Evolutionary conservation across 192 early-diverging fungal genomes (phyloP), one percentile per base, ranked within the genome.

Genomic region (Coemansia sp.): DNA sequence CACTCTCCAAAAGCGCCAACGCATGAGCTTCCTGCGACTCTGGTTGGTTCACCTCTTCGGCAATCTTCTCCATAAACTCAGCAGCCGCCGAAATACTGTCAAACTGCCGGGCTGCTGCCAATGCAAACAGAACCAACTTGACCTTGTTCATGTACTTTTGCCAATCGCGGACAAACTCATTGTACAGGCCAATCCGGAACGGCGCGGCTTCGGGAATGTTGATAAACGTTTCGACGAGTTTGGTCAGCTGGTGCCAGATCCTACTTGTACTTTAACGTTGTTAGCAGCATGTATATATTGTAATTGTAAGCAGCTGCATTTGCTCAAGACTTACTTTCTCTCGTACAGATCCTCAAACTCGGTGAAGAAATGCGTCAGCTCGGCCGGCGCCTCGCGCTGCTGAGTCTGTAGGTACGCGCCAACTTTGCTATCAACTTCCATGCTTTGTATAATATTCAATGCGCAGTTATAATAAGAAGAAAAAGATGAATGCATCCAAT

Each of bases 181-280:
- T 86, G 77, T 93, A 98, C 38, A 99, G 59, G 9, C 86, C 83
- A 26, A 96, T 83, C 52, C 95, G 88, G 73, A 85, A 87, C 9
- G 88, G 79, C 53, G 84, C 86, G 6, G 97, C 90, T 23, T 85
- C 84, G 21, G 93, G 92, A 17, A 87, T 74, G 62, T 83, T 85
- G 62, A 94, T 83, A 66, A 96, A 96, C 51, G 86, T 85, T 46
- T 92, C 83, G 2, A 98, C 82, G 34, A 81, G 82, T 38, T 88
- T 50, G 22, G 96, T 98, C 55, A 99, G 84, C 74, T 99, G 97
- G 72, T 99, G 97, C 95, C 95, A 99, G 58, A 99, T 85, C 71
- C 95, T 97, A 81, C 8, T 28, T 23, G 23, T n/a, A 36, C 19
- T 3, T 17, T 6, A 20, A 20, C n/a, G 2, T 4, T 46, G n/a